Conservation (phyloP, 2,329 filamentous ascomycete species). For the Hortaea sp. region DNA sequence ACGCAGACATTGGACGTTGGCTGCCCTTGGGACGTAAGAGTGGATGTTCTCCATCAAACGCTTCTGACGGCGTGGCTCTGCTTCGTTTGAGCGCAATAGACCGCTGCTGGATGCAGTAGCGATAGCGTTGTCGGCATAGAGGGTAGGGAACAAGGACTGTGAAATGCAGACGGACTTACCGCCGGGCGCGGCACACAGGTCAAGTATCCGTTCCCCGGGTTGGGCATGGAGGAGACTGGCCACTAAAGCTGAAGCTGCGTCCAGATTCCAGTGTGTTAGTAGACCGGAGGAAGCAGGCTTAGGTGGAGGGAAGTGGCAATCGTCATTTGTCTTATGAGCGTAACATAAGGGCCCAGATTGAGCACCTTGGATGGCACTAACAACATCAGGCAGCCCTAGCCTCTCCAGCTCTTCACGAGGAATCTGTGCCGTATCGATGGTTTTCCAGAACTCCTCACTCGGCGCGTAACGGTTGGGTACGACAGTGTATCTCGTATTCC, state of each 20-base stretch:
- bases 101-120: neutral
- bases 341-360: neutral
- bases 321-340: slow-evolving; percentile 1
- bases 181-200: slow-evolving; percentile 32
- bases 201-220: slow-evolving; percentile 29
- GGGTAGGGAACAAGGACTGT: slow-evolving; percentile 22
- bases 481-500: slow-evolving; percentile 16
- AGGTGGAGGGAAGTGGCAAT: slow-evolving; percentile 13
- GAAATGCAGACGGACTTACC: slow-evolving; percentile 27
- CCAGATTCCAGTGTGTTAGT: slow-evolving; percentile 23
- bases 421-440: slow-evolving; percentile 6
- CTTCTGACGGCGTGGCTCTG: slow-evolving; percentile 6
- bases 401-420: neutral
- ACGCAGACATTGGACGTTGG: neutral
- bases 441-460: slow-evolving; percentile 5
- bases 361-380: neutral
- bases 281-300: slow-evolving; percentile 2
- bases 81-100: slow-evolving; percentile 5
- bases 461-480: slow-evolving; percentile 21
- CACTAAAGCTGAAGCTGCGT: slow-evolving; percentile 26
- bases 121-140: slow-evolving; percentile 4
- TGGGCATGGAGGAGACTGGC: slow-evolving; percentile 25
- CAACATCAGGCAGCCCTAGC: neutral
- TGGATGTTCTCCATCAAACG: slow-evolving; percentile 7
- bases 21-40: slow-evolving; percentile 5